These are phyloP conservation scores for Pyrrhoderma noxium DNA, from an alignment of 1,284 basidiomycete genomes.

Conservation along the genomic window DNA sequence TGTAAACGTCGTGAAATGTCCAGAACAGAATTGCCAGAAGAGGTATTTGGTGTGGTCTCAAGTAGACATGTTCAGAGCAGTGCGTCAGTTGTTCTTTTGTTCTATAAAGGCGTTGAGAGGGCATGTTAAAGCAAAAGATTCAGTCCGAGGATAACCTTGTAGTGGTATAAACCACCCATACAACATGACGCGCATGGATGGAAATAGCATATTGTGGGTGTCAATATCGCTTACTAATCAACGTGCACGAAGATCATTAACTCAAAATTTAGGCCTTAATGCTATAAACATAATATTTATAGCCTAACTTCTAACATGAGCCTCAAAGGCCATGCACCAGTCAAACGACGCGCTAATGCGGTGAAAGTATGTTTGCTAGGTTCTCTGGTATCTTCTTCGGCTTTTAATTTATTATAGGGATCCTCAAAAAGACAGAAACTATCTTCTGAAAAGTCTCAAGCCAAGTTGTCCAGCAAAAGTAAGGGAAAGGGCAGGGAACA, in stretches of 20 bases:
- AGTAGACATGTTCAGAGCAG: conserved; percentile 3
- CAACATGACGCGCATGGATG: too few relatives aligned
- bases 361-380: not conserved
- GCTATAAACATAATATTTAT: not conserved
- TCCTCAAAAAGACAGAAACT: conserved; percentile 34
- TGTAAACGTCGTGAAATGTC: conserved; percentile 48
- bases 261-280: not conserved
- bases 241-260: not conserved
- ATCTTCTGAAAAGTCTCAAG: conserved; percentile 2
- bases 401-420: conserved; percentile 21
- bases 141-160: not conserved
- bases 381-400: not conserved
- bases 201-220: not conserved
- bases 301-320: not conserved
- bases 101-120: not conserved
- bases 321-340: conserved; percentile 19
- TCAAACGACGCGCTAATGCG: conserved; percentile 19
- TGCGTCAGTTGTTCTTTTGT: conserved; percentile 3
- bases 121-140: not conserved
- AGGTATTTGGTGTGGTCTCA: conserved; percentile 64
- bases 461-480: conserved; percentile 11
- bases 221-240: not conserved
- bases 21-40: conserved; percentile 55
- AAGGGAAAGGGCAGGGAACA: conserved; percentile 50
- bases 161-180: too few relatives aligned